Evolutionary conservation across 2,329 filamentous ascomycete genomes (phyloP).

Genomic region (Zarea fungicola): DNA sequence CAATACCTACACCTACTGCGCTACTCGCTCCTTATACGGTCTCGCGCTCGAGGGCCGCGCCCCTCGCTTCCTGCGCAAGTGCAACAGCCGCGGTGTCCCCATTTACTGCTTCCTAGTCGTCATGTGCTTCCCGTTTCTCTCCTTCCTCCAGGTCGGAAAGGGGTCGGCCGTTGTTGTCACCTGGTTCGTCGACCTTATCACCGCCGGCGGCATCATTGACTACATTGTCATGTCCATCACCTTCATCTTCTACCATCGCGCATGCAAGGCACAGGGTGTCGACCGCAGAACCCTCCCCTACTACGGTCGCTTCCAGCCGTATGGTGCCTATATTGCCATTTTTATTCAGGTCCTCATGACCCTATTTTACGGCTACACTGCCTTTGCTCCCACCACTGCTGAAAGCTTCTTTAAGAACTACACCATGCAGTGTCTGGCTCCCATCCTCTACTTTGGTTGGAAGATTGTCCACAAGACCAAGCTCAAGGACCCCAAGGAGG

Average conservation of each 20-base stretch:
- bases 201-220: constrained; percentile 55
- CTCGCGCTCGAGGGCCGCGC: constrained; percentile 47
- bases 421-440: constrained; percentile 50
- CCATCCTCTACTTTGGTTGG: constrained; percentile 53
- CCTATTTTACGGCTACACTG: constrained; percentile 51
- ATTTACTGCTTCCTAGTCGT: constrained; percentile 52
- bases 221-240: constrained; percentile 50
- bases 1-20: constrained; percentile 48
- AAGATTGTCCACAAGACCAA: constrained; percentile 58
- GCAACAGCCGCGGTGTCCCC: constrained; percentile 56
- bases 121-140: constrained; percentile 48
- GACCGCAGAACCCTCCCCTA: constrained; percentile 53
- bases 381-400: constrained; percentile 44
- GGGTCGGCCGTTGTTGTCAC: constrained; percentile 44
- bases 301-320: constrained; percentile 54
- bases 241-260: constrained; percentile 45
- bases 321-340: constrained; percentile 44
- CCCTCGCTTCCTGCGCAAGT: constrained; percentile 49
- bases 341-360: constrained; percentile 38
- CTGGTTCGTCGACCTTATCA: constrained; percentile 53
- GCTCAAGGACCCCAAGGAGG: constrained; percentile 46
- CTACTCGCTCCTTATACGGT: constrained; percentile 45
- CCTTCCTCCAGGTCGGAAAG: constrained; percentile 46
- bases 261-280: constrained; percentile 46
- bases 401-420: constrained; percentile 49